A percentile compares a stretch with the other conserved stretches of the same genome.
Conservation (phyloP, 257 asterid species). For the Parsonsia alboflavescens region DNA sequence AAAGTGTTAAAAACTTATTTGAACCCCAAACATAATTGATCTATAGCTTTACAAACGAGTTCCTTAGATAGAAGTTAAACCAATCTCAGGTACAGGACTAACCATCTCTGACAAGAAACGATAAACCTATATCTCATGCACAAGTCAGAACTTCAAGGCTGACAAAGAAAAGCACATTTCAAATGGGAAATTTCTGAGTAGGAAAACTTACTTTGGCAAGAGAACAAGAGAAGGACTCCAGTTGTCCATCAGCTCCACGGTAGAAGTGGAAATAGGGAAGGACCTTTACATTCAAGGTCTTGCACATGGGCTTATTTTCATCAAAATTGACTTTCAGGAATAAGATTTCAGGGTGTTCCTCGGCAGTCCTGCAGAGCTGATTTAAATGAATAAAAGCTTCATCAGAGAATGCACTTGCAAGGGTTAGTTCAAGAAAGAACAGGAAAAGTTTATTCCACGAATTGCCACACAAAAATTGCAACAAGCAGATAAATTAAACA, state of each 20-base stretch:
- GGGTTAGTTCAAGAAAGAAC: not conserved
- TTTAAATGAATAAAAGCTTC: constrained; percentile 8
- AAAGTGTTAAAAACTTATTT: not conserved
- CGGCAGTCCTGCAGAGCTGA: constrained; percentile 81
- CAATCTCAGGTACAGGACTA: not conserved
- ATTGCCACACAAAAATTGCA: not conserved
- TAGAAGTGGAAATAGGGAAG: constrained; percentile 94
- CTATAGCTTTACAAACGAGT: not conserved
- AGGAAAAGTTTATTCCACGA: not conserved
- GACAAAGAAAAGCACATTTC: not conserved
- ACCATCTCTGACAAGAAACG: not conserved
- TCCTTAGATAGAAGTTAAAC: not conserved
- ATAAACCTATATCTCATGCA: not conserved
- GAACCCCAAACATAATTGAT: not conserved
- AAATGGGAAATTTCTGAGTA: not conserved
- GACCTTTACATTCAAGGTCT: constrained; percentile 82
- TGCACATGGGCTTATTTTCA: constrained; percentile 87
- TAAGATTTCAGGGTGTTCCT: constrained; percentile 64
- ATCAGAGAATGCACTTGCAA: not conserved
- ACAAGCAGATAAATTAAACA: not conserved
- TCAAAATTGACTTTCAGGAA: constrained; percentile 88
- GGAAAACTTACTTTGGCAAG: constrained; percentile 73
- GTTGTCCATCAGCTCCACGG: constrained; percentile 92
- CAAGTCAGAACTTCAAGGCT: not conserved
- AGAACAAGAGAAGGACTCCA: constrained; percentile 89